A percentile compares a stretch with the other conserved stretches of the same genome.
Conservation (phyloP, 2,329 filamentous ascomycete genomes). For the Pleurostoma richardsiae region DNA sequence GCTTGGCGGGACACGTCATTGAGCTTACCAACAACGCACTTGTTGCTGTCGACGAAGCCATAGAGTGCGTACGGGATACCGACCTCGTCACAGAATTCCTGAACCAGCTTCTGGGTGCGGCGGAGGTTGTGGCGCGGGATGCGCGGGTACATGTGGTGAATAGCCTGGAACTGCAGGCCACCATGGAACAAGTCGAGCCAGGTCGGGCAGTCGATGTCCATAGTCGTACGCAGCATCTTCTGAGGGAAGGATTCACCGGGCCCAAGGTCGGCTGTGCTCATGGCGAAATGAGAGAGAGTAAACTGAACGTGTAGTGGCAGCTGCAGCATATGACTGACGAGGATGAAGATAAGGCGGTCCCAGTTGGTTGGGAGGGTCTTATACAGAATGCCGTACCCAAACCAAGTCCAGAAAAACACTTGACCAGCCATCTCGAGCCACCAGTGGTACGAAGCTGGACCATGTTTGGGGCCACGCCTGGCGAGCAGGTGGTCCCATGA, state of each 20-base stretch:
- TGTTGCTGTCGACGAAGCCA: slow-evolving; percentile 73
- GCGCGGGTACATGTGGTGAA: slow-evolving; percentile 75
- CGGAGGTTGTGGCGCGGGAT: slow-evolving; percentile 77
- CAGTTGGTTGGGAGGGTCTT: slow-evolving; percentile 59
- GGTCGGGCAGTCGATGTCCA: slow-evolving; percentile 77
- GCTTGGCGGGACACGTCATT: slow-evolving; percentile 72
- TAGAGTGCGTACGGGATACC: slow-evolving; percentile 75
- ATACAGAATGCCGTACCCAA: slow-evolving; percentile 70
- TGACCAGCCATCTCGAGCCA: slow-evolving; percentile 69
- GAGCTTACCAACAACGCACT: slow-evolving; percentile 65
- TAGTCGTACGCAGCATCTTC: slow-evolving; percentile 79
- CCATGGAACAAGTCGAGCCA: slow-evolving; percentile 84
- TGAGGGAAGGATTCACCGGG: slow-evolving; percentile 76
- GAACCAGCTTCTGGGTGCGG: slow-evolving; percentile 62
- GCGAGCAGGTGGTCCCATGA: slow-evolving; percentile 71
- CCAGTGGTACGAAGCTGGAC: slow-evolving; percentile 72
- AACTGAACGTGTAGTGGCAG: slow-evolving; percentile 78
- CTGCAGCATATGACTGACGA: slow-evolving; percentile 70
- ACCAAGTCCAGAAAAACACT: slow-evolving; percentile 75
- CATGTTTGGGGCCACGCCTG: slow-evolving; percentile 62
- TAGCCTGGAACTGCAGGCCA: slow-evolving; percentile 75
- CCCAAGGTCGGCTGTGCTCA: slow-evolving; percentile 80
- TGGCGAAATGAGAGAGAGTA: slow-evolving; percentile 79
- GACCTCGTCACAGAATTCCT: slow-evolving; percentile 72
- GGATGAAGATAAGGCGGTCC: slow-evolving; percentile 63